phyloP scores from a whole-genome alignment of 1,284 basidiomycete species.

The Exobasidium cylindrosporum region DNA sequence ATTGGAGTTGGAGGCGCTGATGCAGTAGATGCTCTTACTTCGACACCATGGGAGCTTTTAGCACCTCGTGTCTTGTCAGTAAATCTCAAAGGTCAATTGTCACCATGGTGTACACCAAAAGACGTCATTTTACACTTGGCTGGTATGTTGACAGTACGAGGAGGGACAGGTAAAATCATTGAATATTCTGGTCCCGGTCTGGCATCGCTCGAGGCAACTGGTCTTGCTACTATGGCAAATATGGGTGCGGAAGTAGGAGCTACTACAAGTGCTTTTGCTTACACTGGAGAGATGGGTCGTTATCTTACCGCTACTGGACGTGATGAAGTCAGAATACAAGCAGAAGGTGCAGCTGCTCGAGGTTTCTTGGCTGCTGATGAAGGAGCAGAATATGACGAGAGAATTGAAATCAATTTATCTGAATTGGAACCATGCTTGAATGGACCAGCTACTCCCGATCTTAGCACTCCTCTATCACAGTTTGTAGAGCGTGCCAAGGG shows the following conservation, averaged over 20 bases:
- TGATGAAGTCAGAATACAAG: constrained; percentile 79
- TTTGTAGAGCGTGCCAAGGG: constrained; percentile 77
- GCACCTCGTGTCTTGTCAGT: constrained; percentile 80
- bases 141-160: constrained; percentile 90
- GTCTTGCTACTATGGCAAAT: constrained; percentile 89
- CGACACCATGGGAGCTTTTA: constrained; percentile 97
- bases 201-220: constrained; percentile 84
- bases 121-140: constrained; percentile 93
- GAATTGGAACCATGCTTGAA: constrained; percentile 86
- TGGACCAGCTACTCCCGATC: constrained; percentile 96
- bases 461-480: constrained; percentile 89
- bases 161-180: constrained; percentile 91
- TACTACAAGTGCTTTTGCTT: constrained; percentile 96
- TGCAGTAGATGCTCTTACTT: constrained; percentile 97
- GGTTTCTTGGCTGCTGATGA: constrained; percentile 76
- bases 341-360: constrained; percentile 78
- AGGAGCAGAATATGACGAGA: constrained; percentile 90
- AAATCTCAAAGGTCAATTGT: constrained; percentile 81
- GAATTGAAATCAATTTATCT: constrained; percentile 90
- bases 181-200: constrained; percentile 99
- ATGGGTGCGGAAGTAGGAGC: constrained; percentile 99
- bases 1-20: constrained; percentile 99
- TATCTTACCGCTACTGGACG: constrained; percentile 90
- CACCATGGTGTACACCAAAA: constrained; percentile 92
- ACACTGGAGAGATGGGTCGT: constrained; percentile 76